A percentile compares a stretch with the other conserved stretches of the same genome.
Evolutionary conservation across 2,329 filamentous ascomycete species (phyloP).

Genomic region (Rosellinia necatrix): DNA sequence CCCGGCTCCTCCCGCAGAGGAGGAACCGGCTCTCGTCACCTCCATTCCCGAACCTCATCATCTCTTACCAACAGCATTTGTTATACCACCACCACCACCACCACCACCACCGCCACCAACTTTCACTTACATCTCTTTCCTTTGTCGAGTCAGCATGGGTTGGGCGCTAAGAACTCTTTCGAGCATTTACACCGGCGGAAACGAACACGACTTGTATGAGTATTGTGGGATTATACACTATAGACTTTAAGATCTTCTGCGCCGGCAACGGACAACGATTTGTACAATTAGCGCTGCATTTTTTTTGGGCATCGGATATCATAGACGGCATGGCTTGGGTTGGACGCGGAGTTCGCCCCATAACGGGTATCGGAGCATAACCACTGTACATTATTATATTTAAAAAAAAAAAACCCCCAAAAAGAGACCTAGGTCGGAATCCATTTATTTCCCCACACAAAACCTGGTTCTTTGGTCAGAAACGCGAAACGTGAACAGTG

Average conservation of each 20-base stretch:
- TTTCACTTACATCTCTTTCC: constrained; percentile 20
- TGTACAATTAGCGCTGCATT: constrained; percentile 29
- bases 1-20: constrained; percentile 15
- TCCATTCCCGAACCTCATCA: neutral
- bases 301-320: constrained; percentile 16
- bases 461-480: constrained; percentile 48
- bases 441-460: constrained; percentile 57
- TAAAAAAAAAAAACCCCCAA: no score
- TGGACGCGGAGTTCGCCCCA: constrained; percentile 14
- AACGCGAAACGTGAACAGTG: constrained; percentile 13
- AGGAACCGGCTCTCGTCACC: constrained; percentile 14
- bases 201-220: constrained; percentile 33
- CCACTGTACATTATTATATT: constrained; percentile 15
- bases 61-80: constrained; percentile 31
- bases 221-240: constrained; percentile 20
- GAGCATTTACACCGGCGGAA: constrained; percentile 34
- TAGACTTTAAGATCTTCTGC: constrained; percentile 21
- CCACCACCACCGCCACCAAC: no score
- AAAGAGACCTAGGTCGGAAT: constrained; percentile 14
- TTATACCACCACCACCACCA: no score
- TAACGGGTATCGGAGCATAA: constrained; percentile 3
- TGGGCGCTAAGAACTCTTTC: constrained; percentile 23
- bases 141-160: constrained; percentile 33
- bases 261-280: constrained; percentile 28
- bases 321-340: constrained; percentile 28